Base-by-base conservation (phyloP, 2,329 filamentous ascomycete genomes). In the Bipolaris gigantea region DNA sequence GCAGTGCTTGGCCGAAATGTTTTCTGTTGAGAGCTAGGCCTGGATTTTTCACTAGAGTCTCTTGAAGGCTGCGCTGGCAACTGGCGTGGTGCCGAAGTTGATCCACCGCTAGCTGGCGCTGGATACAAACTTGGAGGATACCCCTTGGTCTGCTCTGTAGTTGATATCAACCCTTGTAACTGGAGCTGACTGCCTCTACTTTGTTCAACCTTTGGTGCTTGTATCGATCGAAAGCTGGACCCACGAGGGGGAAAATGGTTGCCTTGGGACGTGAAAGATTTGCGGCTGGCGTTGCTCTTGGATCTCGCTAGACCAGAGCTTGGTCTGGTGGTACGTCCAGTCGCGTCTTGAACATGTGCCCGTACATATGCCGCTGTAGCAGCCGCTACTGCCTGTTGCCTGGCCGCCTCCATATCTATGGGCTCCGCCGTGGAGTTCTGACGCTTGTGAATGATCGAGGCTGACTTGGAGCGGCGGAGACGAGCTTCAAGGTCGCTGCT, bases 381-480 rank as follows among this genome's bases (percentile, higher is more conserved):
- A 46, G 74, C 74, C n/a, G 67, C 70, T 27, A 73, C 23, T 23
- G 74, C 74, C 56, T 76, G 73, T 33, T 73, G 64, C 46, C 70
- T 67, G 25, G 66, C 64, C 6, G 66, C 50, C 18, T 67, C 64
- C 1, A 65, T 65, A 48, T 74, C 66, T 11, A 67, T 39, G 3
- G 56, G 54, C 27, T 70, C 66, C 9, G 57, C 55, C 5, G 47
- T 49, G 19, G 56, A 41, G 9, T 56, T 57, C 2, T 50, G 55
- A 27, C 57, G 63, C 39, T 67, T 66, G 39, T 68, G 69, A 18
- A 68, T 65, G 1, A 66, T 71, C 3, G 71, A 70, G 3, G 66
- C 56, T 7, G 73, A 75, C 55, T 74, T 75, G 36, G 71, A 74
- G 40, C 70, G 71, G 36, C 72, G 71, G 8, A 75, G 64, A 56